Evolutionary conservation across 805 yeast genomes (phyloP).

Genomic region (Deakozyma indianensis): DNA sequence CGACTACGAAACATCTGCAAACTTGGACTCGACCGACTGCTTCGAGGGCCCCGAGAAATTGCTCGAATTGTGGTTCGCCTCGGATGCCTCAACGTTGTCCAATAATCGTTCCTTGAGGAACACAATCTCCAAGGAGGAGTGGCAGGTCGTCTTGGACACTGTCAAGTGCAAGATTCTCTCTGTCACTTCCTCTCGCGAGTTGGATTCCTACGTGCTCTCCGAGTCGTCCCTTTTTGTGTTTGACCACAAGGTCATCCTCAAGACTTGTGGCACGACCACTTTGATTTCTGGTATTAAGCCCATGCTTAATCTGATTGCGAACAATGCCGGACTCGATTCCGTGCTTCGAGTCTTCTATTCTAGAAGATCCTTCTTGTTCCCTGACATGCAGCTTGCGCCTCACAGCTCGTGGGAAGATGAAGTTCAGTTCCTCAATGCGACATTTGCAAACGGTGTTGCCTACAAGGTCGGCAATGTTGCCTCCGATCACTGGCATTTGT

Average conservation of each 20-base stretch:
- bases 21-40: slow-evolving; percentile 77
- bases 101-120: slow-evolving; percentile 18
- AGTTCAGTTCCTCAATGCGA: slow-evolving; percentile 49
- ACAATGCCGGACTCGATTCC: slow-evolving; percentile 26
- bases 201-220: slow-evolving; percentile 77
- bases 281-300: slow-evolving; percentile 63
- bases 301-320: slow-evolving; percentile 37
- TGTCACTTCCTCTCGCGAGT: slow-evolving; percentile 36
- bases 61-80: slow-evolving; percentile 77
- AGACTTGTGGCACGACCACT: slow-evolving; percentile 95
- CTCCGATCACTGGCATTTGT: slow-evolving; percentile 85
- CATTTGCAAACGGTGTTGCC: slow-evolving; percentile 46
- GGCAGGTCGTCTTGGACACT: slow-evolving; percentile 61
- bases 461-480: slow-evolving; percentile 71
- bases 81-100: slow-evolving; percentile 25
- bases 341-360: slow-evolving; percentile 67
- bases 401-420: slow-evolving; percentile 82
- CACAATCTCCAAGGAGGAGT: slow-evolving; percentile 47
- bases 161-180: slow-evolving; percentile 86
- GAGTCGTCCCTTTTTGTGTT: slow-evolving; percentile 87
- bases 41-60: slow-evolving; percentile 97
- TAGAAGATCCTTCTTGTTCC: slow-evolving; percentile 86
- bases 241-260: slow-evolving; percentile 69
- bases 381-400: slow-evolving; percentile 63
- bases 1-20: slow-evolving; percentile 66